phyloP scores from a whole-genome alignment of 2,329 filamentous ascomycete genomes.

The Diaporthe citri region DNA sequence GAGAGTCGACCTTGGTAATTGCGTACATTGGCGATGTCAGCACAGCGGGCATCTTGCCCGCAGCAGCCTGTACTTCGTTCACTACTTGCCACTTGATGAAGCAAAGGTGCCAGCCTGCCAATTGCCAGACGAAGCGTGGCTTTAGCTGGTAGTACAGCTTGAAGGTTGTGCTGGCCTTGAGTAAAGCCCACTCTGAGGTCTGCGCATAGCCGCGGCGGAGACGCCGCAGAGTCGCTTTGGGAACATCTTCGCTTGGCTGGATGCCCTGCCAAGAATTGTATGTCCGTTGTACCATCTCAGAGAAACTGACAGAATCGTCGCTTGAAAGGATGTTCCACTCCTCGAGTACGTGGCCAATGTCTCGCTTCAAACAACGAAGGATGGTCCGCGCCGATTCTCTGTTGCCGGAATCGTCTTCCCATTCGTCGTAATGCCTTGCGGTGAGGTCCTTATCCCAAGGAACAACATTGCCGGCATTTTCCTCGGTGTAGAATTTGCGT shows the following conservation, averaged over 20 bases:
- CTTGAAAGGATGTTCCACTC: constrained; percentile 50
- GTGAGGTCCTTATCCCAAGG: constrained; percentile 55
- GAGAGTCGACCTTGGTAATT: constrained; percentile 31
- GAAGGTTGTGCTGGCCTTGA: constrained; percentile 65
- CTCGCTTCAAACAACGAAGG: constrained; percentile 49
- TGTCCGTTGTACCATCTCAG: constrained; percentile 50
- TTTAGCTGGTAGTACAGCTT: constrained; percentile 49
- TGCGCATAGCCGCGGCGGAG: constrained; percentile 29
- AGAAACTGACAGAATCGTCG: constrained; percentile 37
- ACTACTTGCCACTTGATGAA: constrained; percentile 57
- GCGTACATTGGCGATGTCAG: constrained; percentile 54
- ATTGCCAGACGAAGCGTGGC: constrained; percentile 57
- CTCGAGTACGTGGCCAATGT: constrained; percentile 48
- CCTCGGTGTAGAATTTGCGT: constrained; percentile 47
- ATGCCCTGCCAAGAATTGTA: constrained; percentile 59
- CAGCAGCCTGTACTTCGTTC: constrained; percentile 23
- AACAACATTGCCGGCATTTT: constrained; percentile 43
- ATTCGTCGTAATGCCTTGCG: constrained; percentile 44
- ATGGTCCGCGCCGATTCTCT: constrained; percentile 49
- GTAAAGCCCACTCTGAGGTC: constrained; percentile 58
- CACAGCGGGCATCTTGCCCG: constrained; percentile 45
- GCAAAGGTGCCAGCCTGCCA: constrained; percentile 63
- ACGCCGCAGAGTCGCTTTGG: background rate
- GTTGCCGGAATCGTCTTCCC: constrained; percentile 34
- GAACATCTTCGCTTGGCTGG: constrained; percentile 48